Evolutionary conservation across 164 flowering plant species (phyloP).

Genomic region (Sextonia rubra): DNA sequence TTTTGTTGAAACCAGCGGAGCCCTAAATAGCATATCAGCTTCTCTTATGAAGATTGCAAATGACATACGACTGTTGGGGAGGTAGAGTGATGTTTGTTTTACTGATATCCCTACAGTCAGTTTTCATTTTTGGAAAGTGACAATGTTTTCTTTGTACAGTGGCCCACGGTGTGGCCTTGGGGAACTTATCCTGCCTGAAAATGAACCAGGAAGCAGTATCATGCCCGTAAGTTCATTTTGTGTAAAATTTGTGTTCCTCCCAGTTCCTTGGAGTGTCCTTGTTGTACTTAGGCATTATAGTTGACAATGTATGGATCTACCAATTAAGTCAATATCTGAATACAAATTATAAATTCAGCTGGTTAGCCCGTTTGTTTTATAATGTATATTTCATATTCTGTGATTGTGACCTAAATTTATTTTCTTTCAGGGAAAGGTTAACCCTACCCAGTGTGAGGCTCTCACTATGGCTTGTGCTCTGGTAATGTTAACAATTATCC

Average conservation of each 20-base stretch:
- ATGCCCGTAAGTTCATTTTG: constrained; percentile 68
- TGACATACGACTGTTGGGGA: constrained; percentile 89
- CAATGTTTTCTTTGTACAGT: constrained; percentile 35
- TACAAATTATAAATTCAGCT: background rate
- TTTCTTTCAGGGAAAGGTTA: constrained; percentile 88
- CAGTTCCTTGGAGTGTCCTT: background rate
- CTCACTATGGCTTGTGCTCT: constrained; percentile 98
- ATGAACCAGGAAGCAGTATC: constrained; percentile 98
- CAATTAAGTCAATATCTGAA: background rate
- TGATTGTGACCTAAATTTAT: background rate
- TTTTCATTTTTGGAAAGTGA: background rate
- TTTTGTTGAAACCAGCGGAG: constrained; percentile 96
- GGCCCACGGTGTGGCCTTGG: constrained; percentile 99
- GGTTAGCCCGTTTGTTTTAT: background rate
- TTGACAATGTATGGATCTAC: background rate
- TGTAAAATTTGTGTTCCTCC: background rate
- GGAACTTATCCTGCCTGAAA: constrained; percentile 96
- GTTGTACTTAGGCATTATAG: background rate
- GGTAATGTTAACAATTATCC: constrained; percentile 36
- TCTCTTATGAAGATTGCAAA: constrained; percentile 94
- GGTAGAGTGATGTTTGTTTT: constrained; percentile 31
- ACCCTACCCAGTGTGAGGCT: constrained; percentile 98
- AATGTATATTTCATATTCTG: background rate
- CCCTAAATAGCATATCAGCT: constrained; percentile 81
- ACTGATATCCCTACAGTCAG: background rate